Percentiles rank a stretch among this genome's conserved stretches.
These are phyloP conservation scores for Phialophora tarda DNA, from an alignment of 2,329 filamentous ascomycete species.

Conservation along the genomic window DNA sequence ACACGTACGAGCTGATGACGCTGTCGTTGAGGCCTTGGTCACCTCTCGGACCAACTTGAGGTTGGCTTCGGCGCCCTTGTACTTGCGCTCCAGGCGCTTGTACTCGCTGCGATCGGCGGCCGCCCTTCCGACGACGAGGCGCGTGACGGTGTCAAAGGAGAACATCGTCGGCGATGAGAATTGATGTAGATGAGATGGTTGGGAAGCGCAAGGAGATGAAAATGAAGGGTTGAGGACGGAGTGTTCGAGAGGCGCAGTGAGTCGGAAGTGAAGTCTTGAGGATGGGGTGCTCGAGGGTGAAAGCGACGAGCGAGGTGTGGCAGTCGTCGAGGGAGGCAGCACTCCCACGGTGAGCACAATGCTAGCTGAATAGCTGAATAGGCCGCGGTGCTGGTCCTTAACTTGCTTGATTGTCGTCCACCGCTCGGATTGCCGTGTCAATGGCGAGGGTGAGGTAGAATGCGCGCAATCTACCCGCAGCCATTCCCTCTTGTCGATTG, in stretches of 20 bases:
- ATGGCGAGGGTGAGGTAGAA: conserved; percentile 32
- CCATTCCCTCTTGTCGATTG: conserved; percentile 25
- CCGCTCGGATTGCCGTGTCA: conserved; percentile 38
- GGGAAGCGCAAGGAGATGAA: neutral
- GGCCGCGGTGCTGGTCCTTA: neutral
- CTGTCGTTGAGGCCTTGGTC: conserved; percentile 19
- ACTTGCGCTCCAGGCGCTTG: conserved; percentile 29
- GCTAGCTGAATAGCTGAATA: neutral
- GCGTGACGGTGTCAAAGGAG: conserved; percentile 1
- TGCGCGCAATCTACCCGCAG: conserved; percentile 16
- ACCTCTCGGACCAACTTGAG: conserved; percentile 32
- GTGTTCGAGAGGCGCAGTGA: conserved; percentile 3
- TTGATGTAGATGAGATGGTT: neutral
- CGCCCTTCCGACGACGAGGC: conserved; percentile 4
- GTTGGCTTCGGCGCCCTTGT: conserved; percentile 24
- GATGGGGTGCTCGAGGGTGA: neutral
- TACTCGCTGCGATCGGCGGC: conserved; percentile 26
- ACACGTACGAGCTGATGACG: conserved; percentile 22
- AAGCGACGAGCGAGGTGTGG: neutral
- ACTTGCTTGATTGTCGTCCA: conserved; percentile 38
- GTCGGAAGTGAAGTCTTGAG: neutral
- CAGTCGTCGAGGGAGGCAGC: neutral
- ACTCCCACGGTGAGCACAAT: neutral
- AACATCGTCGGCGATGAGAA: neutral
- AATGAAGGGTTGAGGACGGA: neutral